phyloP scores from a whole-genome alignment of 495 filamentous ascomycete genomes.

The Aspergillus cristatus region DNA sequence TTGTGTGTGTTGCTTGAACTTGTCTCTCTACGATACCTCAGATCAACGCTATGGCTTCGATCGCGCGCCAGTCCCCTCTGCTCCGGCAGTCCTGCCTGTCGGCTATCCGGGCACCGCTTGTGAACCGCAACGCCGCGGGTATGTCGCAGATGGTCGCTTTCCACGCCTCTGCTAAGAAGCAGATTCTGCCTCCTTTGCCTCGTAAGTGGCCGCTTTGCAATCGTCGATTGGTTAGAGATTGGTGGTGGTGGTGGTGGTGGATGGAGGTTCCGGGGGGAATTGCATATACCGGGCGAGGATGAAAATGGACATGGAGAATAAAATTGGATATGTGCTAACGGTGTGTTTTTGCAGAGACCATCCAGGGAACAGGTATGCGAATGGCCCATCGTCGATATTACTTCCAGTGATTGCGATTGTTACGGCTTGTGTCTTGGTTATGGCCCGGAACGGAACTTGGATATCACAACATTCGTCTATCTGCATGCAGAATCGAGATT shows the following conservation, averaged over 20 bases:
- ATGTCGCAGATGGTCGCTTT: slow-evolving; percentile 53
- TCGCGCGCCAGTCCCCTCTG: slow-evolving; percentile 31
- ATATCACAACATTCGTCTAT: no score
- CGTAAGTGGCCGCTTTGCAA: slow-evolving; percentile 41
- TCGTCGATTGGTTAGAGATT: not conserved
- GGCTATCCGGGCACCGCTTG: slow-evolving; percentile 28
- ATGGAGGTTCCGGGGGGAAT: not conserved
- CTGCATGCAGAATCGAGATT: slow-evolving; percentile 11
- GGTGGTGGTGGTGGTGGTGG: not conserved
- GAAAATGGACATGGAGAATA: not conserved
- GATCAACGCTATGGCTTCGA: slow-evolving; percentile 31
- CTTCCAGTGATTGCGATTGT: not conserved
- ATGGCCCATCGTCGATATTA: slow-evolving; percentile 1
- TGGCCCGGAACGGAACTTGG: no score
- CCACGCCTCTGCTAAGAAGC: slow-evolving; percentile 58
- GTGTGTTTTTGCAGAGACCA: slow-evolving; percentile 47
- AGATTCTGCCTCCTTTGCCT: slow-evolving; percentile 59
- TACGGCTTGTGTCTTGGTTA: slow-evolving; percentile 1
- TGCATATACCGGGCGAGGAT: no score
- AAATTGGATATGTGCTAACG: slow-evolving; percentile 13
- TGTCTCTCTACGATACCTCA: no score
- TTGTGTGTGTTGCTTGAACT: no score
- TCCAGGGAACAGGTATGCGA: slow-evolving; percentile 68
- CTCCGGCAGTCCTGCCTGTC: slow-evolving; percentile 31
- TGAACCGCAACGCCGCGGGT: slow-evolving; percentile 28